Evolutionary conservation across 2,329 filamentous ascomycete genomes (phyloP).

Genomic region (Neofusicoccum ribis): DNA sequence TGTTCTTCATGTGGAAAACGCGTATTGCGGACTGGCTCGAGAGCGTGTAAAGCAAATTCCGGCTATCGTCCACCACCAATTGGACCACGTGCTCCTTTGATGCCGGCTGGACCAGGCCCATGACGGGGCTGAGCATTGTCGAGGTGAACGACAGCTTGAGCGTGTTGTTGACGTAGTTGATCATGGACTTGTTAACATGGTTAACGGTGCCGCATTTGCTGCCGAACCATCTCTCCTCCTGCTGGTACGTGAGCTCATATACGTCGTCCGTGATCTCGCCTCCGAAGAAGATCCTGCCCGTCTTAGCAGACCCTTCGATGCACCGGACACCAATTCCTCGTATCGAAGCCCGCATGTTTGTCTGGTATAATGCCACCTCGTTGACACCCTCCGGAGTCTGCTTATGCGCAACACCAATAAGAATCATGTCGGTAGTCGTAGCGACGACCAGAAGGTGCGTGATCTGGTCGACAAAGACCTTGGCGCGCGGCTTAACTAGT

Average conservation of each 20-base stretch:
- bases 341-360: slow-evolving; percentile 77
- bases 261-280: slow-evolving; percentile 80
- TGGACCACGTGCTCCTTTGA: slow-evolving; percentile 66
- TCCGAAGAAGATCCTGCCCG: slow-evolving; percentile 91
- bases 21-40: slow-evolving; percentile 86
- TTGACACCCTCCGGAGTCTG: slow-evolving; percentile 67
- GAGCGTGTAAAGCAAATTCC: slow-evolving; percentile 86
- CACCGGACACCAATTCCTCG: slow-evolving; percentile 74
- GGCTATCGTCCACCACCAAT: slow-evolving; percentile 84
- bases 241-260: slow-evolving; percentile 92
- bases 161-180: slow-evolving; percentile 20
- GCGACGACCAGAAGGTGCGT: slow-evolving; percentile 87
- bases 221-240: slow-evolving; percentile 96
- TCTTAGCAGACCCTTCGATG: slow-evolving; percentile 74
- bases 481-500: slow-evolving; percentile 77
- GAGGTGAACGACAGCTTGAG: slow-evolving; percentile 62
- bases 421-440: slow-evolving; percentile 78
- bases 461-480: slow-evolving; percentile 84
- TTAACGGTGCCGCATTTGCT: slow-evolving; percentile 85
- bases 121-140: slow-evolving; percentile 35
- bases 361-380: slow-evolving; percentile 79
- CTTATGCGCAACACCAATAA: slow-evolving; percentile 77
- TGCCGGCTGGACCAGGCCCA: slow-evolving; percentile 32
- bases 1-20: slow-evolving; percentile 80
- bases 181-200: slow-evolving; percentile 69